A percentile compares a stretch with the other conserved stretches of the same genome.
phyloP scores from a whole-genome alignment of 331 rosid genomes.

The Arachis monticola region DNA sequence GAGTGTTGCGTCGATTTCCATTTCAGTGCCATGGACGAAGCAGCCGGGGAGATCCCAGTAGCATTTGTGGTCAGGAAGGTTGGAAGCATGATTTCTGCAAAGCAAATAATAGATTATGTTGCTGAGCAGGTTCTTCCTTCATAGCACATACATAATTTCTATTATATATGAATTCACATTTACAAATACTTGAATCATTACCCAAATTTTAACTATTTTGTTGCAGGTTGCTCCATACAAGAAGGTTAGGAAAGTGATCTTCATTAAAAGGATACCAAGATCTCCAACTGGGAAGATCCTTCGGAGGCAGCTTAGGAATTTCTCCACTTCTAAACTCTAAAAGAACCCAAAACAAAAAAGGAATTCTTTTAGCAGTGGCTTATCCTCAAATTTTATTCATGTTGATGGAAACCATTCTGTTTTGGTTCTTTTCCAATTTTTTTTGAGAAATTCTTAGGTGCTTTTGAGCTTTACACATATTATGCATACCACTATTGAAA shows the following conservation, averaged over 20 bases:
- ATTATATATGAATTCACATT: conserved; percentile 28
- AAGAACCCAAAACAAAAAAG: neutral
- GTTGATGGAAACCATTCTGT: too few relatives aligned
- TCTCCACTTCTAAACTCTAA: conserved; percentile 59
- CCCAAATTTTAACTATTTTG: neutral
- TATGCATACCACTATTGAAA: too few relatives aligned
- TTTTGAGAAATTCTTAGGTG: too few relatives aligned
- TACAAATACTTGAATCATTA: conserved; percentile 19
- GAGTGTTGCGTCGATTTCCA: conserved; percentile 25
- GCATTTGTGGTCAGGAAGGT: conserved; percentile 76
- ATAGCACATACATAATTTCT: conserved; percentile 8
- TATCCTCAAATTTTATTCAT: neutral
- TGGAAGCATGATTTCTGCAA: conserved; percentile 57
- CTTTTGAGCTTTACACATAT: too few relatives aligned
- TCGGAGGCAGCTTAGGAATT: conserved; percentile 58
- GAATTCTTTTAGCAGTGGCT: neutral
- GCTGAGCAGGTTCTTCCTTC: conserved; percentile 58
- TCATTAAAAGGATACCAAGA: conserved; percentile 68
- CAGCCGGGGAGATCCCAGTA: conserved; percentile 78
- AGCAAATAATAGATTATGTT: conserved; percentile 60
- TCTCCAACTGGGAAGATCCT: conserved; percentile 88
- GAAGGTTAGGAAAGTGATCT: conserved; percentile 77
- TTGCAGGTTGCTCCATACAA: conserved; percentile 80
- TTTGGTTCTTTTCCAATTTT: too few relatives aligned
- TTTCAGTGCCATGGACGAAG: conserved; percentile 59